Conservation (phyloP, 768 basidiomycete species). For the Tricholoma hemisulphureum region DNA sequence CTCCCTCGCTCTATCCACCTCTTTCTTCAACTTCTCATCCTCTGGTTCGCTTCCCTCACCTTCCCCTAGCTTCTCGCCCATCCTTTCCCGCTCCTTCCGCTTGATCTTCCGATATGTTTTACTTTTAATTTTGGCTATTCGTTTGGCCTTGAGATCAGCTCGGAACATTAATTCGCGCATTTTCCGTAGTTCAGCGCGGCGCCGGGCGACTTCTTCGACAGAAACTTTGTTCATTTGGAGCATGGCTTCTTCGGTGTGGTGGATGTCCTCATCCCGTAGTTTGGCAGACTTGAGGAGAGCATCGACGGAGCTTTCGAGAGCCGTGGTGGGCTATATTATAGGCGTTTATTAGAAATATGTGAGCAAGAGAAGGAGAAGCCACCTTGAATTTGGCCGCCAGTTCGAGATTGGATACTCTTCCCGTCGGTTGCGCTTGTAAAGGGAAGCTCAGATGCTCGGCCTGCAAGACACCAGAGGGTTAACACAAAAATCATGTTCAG, state of each 20-base stretch:
- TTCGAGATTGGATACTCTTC: conserved; percentile 67
- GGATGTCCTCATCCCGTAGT: conserved; percentile 78
- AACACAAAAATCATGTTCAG: conserved; percentile 3
- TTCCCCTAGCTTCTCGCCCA: conserved; percentile 47
- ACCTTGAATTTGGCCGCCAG: conserved; percentile 86
- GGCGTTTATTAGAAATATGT: not conserved
- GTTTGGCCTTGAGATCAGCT: conserved; percentile 85
- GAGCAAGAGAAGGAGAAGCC: conserved; percentile 6
- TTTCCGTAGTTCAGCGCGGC: conserved; percentile 77
- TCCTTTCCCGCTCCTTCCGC: conserved; percentile 71
- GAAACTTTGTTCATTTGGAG: conserved; percentile 79
- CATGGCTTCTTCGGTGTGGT: conserved; percentile 65
- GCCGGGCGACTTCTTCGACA: conserved; percentile 80
- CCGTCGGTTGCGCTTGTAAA: conserved; percentile 59
- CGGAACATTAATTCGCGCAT: conserved; percentile 95
- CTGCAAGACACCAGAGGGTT: conserved; percentile 53
- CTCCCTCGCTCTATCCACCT: conserved; percentile 81
- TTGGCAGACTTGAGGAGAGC: conserved; percentile 78
- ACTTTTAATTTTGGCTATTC: conserved; percentile 93
- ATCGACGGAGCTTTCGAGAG: conserved; percentile 82
- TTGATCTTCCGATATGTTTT: conserved; percentile 87
- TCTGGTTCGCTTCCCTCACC: conserved; percentile 51
- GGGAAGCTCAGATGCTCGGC: conserved; percentile 89
- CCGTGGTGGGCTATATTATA: conserved; percentile 66
- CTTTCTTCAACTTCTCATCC: conserved; percentile 60